Evolutionary conservation across 495 filamentous ascomycete species (phyloP).

Genomic region (Penicillium longicatenatum): DNA sequence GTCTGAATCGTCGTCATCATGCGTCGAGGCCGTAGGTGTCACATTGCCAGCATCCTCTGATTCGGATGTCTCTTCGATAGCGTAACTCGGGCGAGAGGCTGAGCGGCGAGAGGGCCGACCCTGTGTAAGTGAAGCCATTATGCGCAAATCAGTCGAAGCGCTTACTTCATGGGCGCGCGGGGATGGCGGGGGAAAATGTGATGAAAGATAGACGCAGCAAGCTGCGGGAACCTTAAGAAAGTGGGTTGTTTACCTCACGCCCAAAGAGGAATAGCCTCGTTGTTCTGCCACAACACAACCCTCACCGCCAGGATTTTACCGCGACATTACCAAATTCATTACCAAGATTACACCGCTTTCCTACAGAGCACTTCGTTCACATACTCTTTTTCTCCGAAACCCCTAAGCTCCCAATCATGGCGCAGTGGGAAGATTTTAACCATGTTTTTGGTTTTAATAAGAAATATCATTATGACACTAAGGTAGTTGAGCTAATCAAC

Average conservation of each 20-base stretch:
- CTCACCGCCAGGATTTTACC: slow-evolving; percentile 27
- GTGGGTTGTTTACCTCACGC: slow-evolving; percentile 52
- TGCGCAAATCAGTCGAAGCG: slow-evolving; percentile 22
- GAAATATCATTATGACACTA: slow-evolving; percentile 62
- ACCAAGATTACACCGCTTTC: slow-evolving; percentile 15
- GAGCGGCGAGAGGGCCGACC: slow-evolving; percentile 75
- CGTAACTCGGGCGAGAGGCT: slow-evolving; percentile 65
- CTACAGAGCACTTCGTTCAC: neutral
- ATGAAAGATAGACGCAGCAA: slow-evolving; percentile 20
- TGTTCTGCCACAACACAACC: slow-evolving; percentile 42
- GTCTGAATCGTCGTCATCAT: slow-evolving; percentile 58
- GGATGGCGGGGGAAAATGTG: slow-evolving; percentile 13
- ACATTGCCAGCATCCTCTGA: slow-evolving; percentile 62
- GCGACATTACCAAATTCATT: slow-evolving; percentile 2
- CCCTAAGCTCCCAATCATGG: slow-evolving; percentile 28
- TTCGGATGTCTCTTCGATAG: slow-evolving; percentile 75
- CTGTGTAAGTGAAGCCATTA: slow-evolving; percentile 64
- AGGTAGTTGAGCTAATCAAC: slow-evolving; percentile 58
- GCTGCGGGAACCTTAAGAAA: slow-evolving; percentile 23
- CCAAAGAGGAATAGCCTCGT: slow-evolving; percentile 39
- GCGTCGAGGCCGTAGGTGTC: slow-evolving; percentile 44
- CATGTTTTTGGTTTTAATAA: slow-evolving; percentile 63
- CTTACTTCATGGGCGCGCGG: slow-evolving; percentile 35
- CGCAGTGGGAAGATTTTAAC: slow-evolving; percentile 59
- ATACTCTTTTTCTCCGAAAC: neutral